These are phyloP conservation scores for Atractiella rhizophila DNA, from an alignment of 768 basidiomycete species.

Conservation along the genomic window DNA sequence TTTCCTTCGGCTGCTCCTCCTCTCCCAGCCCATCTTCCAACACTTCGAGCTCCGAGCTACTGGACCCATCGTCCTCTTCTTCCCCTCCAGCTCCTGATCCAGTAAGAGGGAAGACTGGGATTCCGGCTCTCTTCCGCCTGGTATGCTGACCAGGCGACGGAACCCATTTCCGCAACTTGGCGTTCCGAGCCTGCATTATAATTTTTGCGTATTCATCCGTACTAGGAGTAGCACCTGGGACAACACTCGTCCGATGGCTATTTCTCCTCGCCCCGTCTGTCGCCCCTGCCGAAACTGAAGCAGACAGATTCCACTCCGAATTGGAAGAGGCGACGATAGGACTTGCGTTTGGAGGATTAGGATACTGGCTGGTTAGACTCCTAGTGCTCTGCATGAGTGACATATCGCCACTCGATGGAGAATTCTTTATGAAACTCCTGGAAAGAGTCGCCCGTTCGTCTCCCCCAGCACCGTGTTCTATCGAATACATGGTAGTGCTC, in stretches of 20 bases:
- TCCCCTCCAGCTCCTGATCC: not conserved
- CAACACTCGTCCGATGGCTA: not conserved
- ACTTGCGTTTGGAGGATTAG: no score
- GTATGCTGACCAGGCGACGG: no score
- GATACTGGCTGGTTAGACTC: no score
- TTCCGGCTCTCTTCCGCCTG: constrained; percentile 1
- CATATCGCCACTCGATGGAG: no score
- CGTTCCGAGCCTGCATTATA: constrained; percentile 24
- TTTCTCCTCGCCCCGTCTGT: not conserved
- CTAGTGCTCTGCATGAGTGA: no score
- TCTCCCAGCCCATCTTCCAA: constrained; percentile 1
- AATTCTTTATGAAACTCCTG: no score
- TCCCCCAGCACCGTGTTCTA: no score
- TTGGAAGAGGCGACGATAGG: no score
- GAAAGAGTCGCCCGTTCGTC: no score
- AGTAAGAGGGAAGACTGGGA: constrained; percentile 3
- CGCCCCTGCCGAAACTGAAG: not conserved
- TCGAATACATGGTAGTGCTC: no score
- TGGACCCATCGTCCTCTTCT: not conserved
- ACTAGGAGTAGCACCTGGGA: not conserved
- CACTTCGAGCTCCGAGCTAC: not conserved
- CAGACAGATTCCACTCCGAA: not conserved
- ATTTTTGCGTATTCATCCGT: constrained; percentile 18
- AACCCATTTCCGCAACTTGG: constrained; percentile 25
- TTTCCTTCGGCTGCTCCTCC: constrained; percentile 13